Evolutionary conservation across 148 eudicot species (phyloP), one percentile per base, ranked within the genome.

Genomic region (Vaccinium macrocarpon): DNA sequence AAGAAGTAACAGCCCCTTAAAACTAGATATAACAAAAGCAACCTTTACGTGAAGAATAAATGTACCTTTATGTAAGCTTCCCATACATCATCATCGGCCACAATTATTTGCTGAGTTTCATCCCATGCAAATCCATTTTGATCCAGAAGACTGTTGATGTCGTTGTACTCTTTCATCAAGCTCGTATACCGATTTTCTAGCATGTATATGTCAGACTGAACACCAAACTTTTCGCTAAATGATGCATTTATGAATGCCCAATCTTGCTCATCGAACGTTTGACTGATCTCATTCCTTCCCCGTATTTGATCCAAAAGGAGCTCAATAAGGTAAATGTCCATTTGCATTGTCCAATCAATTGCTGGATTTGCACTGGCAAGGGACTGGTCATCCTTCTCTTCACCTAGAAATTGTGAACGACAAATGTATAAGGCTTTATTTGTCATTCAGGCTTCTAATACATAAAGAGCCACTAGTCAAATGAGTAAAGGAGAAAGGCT

Each of bases 131-230:
- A 87, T 57, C 87, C 89, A 18, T 59, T 77, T 25, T 79, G 85
- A 79, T 82, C 75, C 78, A 87, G 85, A 38, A 87, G 84, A 53
- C 56, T 78, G 50, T 56, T 74, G 57, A 87, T 61, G 35, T 87
- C 87, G 10, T 7, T 82, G 79, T 79, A 87, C 59, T 87, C 73
- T 78, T 85, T 87, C 87, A 87, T 87, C 81, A 87, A 76, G 80
- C 35, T 23, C 50, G 52, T 8, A 59, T 48, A 87, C 52, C 46
- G 85, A 79, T 79, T 73, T 82, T 87, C 78, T 38, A 85, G 78
- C 21, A 76, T 53, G 66, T 52, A 35, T 27, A 64, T 83, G 57
- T 82, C 83, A 55, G 42, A 85, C 21, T 73, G 85, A 73, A 85
- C 8, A 27, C 85, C 87, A 53, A 79, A 73, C 71, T 78, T 87